Conservation (phyloP, 495 filamentous ascomycete species). For the Mytilinidion resinicola region DNA sequence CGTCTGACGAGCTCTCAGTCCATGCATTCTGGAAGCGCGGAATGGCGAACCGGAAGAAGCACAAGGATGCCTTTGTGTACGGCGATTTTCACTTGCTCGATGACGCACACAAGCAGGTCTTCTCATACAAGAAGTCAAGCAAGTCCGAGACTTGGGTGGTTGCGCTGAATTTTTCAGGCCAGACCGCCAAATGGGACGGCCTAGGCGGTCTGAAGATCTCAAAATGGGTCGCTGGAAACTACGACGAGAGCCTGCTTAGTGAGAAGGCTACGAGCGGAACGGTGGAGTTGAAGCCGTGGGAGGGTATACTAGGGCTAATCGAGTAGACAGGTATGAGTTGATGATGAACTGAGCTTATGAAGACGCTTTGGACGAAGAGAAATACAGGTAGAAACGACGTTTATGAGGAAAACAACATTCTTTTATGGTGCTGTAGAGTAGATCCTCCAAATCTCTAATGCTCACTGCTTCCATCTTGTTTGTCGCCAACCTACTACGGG, state of each 20-base stretch:
- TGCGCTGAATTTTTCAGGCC: conserved; percentile 41
- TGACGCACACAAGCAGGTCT: conserved; percentile 32
- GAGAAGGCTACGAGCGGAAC: conserved; percentile 24
- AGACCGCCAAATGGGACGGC: conserved; percentile 37
- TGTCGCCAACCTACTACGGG: no score
- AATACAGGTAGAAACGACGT: no score
- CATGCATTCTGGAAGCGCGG: conserved; percentile 43
- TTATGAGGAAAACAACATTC: no score
- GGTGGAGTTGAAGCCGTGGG: conserved; percentile 34
- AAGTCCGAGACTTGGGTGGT: conserved; percentile 34
- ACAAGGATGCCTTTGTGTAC: conserved; percentile 43
- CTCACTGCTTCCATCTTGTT: no score
- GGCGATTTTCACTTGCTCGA: conserved; percentile 41
- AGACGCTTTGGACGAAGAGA: no score
- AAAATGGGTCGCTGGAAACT: conserved; percentile 41
- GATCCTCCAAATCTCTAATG: no score
- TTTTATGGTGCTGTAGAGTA: no score
- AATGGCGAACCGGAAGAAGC: conserved; percentile 36
- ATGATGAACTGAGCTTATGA: no score
- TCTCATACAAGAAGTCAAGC: conserved; percentile 37
- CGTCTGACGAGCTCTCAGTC: conserved; percentile 31
- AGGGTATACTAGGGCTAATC: conserved; percentile 32
- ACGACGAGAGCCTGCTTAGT: conserved; percentile 26
- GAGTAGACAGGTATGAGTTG: conserved; percentile 4
- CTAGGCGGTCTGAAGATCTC: conserved; percentile 32